Conservation (phyloP, 129 eudicot species). For the Daucus carota region DH1_v3.0 NC_030386.2:7495001-7495500, state of each 20-base stretch:
- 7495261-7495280: conserved; percentile 30
- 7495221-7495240: conserved; percentile 90
- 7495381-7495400: neutral
- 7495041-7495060: conserved; percentile 95
- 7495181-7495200: conserved; percentile 29
- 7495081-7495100: conserved; percentile 67
- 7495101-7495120: neutral
- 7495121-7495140: neutral
- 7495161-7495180: neutral
- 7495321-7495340: conserved; percentile 45
- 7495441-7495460: neutral
- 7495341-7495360: neutral
- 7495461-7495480: neutral
- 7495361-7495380: neutral
- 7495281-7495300: conserved; percentile 37
- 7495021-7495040: conserved; percentile 93
- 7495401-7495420: neutral
- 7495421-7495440: neutral
- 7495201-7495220: conserved; percentile 78
- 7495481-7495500: neutral
- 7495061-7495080: conserved; percentile 85
- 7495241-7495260: conserved; percentile 47
- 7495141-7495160: neutral
- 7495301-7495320: conserved; percentile 74
- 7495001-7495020: conserved; percentile 75